Percentiles rank a stretch among this genome's conserved stretches.
Evolutionary conservation across 495 filamentous ascomycete genomes (phyloP).

Genomic region (Penicillium egyptiacum): DNA sequence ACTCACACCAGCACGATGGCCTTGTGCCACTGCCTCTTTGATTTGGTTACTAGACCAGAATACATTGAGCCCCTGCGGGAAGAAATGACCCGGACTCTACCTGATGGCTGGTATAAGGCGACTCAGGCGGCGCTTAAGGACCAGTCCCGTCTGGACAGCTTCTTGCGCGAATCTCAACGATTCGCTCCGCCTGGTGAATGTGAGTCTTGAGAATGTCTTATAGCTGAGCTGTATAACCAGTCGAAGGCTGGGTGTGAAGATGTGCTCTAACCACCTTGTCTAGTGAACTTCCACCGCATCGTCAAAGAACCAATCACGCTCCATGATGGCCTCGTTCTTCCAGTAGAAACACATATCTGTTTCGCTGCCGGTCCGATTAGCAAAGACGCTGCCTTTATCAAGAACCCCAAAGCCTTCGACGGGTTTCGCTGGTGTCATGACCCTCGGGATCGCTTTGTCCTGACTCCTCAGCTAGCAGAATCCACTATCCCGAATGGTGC

Average conservation of each 20-base stretch:
- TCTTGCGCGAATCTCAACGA: conserved; percentile 39
- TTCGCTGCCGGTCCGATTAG: conserved; percentile 37
- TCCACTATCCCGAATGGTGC: background rate
- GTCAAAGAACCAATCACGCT: conserved; percentile 27
- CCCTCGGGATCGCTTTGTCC: conserved; percentile 18
- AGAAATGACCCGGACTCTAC: conserved; percentile 29
- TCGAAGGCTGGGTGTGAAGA: background rate
- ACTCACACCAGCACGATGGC: conserved; percentile 38
- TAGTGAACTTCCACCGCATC: conserved; percentile 36
- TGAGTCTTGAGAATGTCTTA: conserved; percentile 12
- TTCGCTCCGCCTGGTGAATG: conserved; percentile 37
- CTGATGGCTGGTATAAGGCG: conserved; percentile 27
- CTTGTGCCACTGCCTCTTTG: conserved; percentile 36
- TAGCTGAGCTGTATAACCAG: background rate
- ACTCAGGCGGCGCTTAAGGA: conserved; percentile 21
- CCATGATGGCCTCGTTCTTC: conserved; percentile 31
- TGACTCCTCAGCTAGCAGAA: conserved; percentile 1
- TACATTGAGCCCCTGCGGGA: conserved; percentile 32
- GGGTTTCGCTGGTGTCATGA: conserved; percentile 39
- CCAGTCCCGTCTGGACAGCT: conserved; percentile 35
- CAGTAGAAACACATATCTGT: conserved; percentile 34
- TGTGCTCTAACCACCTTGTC: background rate
- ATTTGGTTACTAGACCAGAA: conserved; percentile 33
- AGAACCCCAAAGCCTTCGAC: conserved; percentile 30
- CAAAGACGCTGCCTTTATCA: conserved; percentile 27